phyloP scores from a whole-genome alignment of 1,284 basidiomycete species.

The Pyrrhoderma noxium region DNA sequence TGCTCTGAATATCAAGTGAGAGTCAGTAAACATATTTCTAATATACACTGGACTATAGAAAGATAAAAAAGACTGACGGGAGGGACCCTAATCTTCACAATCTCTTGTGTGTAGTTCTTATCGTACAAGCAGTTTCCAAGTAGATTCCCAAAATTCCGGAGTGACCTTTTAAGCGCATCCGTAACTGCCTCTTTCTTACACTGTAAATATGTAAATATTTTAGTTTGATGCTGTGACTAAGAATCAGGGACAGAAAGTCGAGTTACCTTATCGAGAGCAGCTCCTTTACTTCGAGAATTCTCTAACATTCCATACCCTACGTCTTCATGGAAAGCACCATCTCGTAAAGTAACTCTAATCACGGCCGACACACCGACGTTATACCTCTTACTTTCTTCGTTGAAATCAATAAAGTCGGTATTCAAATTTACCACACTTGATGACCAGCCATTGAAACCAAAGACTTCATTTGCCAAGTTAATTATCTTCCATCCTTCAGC shows the following conservation, averaged over 20 bases:
- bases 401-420: slow-evolving; percentile 69
- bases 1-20: no score
- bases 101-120: slow-evolving; percentile 78
- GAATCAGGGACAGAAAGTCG: slow-evolving; percentile 24
- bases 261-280: slow-evolving; percentile 92
- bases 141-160: slow-evolving; percentile 90
- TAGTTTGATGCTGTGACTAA: slow-evolving; percentile 3
- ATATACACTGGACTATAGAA: not conserved
- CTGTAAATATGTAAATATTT: slow-evolving; percentile 34
- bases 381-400: slow-evolving; percentile 58
- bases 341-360: slow-evolving; percentile 79
- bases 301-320: slow-evolving; percentile 86
- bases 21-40: not conserved
- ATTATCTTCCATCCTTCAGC: slow-evolving; percentile 97
- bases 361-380: slow-evolving; percentile 81
- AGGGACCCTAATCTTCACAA: slow-evolving; percentile 79
- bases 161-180: slow-evolving; percentile 85
- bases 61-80: slow-evolving; percentile 53
- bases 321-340: slow-evolving; percentile 91
- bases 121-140: slow-evolving; percentile 96
- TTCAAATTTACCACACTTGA: slow-evolving; percentile 75
- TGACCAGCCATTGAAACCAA: slow-evolving; percentile 98
- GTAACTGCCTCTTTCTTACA: slow-evolving; percentile 98
- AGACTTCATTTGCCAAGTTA: slow-evolving; percentile 95
- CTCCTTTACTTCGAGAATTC: slow-evolving; percentile 78